Conservation (phyloP, 495 filamentous ascomycete species). For the Glonium stellatum region DNA sequence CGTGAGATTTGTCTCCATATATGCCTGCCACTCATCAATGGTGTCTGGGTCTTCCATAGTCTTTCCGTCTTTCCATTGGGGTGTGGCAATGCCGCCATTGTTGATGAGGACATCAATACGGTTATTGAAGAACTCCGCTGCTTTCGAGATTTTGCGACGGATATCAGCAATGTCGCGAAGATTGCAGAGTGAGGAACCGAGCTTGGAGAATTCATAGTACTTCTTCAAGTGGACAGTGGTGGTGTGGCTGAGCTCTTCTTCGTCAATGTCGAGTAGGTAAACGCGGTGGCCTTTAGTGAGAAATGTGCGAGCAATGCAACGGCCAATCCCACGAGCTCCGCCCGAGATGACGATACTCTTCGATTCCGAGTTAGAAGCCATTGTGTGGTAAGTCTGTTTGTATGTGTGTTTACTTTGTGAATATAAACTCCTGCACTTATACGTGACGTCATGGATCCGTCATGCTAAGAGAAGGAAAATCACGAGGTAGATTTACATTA, state of each 20-base stretch:
- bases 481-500: too few relatives aligned
- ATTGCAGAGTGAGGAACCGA: conserved; percentile 28
- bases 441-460: too few relatives aligned
- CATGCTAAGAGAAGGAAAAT: too few relatives aligned
- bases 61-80: conserved; percentile 27
- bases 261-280: conserved; percentile 33
- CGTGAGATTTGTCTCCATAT: conserved; percentile 37
- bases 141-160: conserved; percentile 18
- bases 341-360: conserved; percentile 32
- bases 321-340: conserved; percentile 33
- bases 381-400: too few relatives aligned
- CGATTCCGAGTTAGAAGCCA: neutral
- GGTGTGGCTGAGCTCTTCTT: conserved; percentile 32
- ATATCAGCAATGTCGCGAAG: conserved; percentile 31
- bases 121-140: conserved; percentile 31
- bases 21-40: conserved; percentile 32
- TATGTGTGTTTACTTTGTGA: too few relatives aligned
- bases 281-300: conserved; percentile 30
- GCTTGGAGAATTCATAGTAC: conserved; percentile 8
- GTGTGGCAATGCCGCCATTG: conserved; percentile 27
- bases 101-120: conserved; percentile 32
- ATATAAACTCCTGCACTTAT: too few relatives aligned
- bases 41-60: conserved; percentile 29
- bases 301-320: conserved; percentile 26
- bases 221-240: conserved; percentile 19